A percentile compares a stretch with the other conserved stretches of the same genome.
phyloP scores from a whole-genome alignment of 1,284 basidiomycete species.

The Heterobasidion parviporum region DNA sequence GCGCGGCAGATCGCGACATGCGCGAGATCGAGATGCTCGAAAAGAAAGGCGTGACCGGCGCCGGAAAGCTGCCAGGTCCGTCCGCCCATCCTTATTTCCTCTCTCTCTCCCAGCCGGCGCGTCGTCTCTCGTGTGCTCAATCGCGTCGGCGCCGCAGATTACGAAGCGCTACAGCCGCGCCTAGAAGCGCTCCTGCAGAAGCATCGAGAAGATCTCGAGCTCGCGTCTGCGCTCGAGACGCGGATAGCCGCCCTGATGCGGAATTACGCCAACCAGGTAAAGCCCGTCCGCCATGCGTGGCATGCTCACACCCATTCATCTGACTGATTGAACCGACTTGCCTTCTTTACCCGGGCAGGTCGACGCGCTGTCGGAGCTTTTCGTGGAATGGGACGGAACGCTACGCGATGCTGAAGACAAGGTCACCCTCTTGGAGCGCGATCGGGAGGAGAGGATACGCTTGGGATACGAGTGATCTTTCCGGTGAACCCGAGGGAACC shows the following conservation, averaged over 20 bases:
- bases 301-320: neutral
- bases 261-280: conserved; percentile 58
- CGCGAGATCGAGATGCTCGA: conserved; percentile 64
- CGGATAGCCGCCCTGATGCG: conserved; percentile 58
- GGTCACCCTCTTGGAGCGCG: conserved; percentile 45
- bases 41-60: conserved; percentile 58
- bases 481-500: too few species aligned
- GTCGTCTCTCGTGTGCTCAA: neutral
- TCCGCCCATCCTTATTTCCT: neutral
- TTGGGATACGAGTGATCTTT: neutral
- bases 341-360: conserved; percentile 33
- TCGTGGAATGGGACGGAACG: conserved; percentile 73
- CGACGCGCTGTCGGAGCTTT: conserved; percentile 69
- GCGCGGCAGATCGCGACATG: conserved; percentile 71
- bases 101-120: neutral
- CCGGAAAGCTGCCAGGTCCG: conserved; percentile 59
- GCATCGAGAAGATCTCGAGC: conserved; percentile 48
- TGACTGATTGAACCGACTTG: neutral
- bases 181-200: conserved; percentile 46
- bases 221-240: conserved; percentile 50
- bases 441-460: conserved; percentile 29
- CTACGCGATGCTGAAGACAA: conserved; percentile 55
- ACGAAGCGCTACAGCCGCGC: conserved; percentile 54
- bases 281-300: neutral
- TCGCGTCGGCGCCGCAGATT: conserved; percentile 32